Evolutionary conservation across 345 rosid genomes (phyloP), one percentile per base, ranked within the genome.

Genomic region (Corchorus olitorius): DNA sequence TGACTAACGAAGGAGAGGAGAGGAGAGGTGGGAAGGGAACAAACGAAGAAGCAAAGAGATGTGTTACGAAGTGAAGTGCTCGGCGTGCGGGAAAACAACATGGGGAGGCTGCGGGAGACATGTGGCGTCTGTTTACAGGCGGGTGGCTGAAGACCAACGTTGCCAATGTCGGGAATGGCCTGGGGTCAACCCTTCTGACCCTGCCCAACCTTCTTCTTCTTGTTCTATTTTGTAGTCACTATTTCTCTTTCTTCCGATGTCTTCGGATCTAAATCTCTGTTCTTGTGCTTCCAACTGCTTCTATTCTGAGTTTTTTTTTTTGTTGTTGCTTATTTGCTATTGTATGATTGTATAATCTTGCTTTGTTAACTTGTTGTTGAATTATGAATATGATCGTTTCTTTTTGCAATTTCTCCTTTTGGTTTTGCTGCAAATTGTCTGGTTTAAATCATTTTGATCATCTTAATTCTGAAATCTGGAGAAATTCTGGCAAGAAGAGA

Each of bases 31-130:
- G 35, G 12, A 22, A 6, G 55, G n/a, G n/a, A n/a, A n/a, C n/a
- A n/a, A 15, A 52, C 6, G 8, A 16, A 13, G 60, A 17, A 76
- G 43, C 43, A 39, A 27, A 39, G 43, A 39, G 75, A 85, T 83
- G 88, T 85, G 86, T 50, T 85, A 81, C 81, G 76, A 81, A 78
- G 83, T 56, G 71, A 79, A 64, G 65, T 85, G 88, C 73, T 79
- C 85, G 6, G 74, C 65, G 14, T 84, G 87, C 78, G 84, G 84
- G 27, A 86, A 86, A 78, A 84, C 78, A 56, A 76, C 81, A 3
- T 86, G 89, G 87, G 83, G 80, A 8, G 87, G 86, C 20, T 84
- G 86, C 70, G 87, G 87, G 9, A 73, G 84, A 62, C 89, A 86
- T 49, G 86, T 86, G 4, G 54, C 65, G 0, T 70, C 84, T 41